Percentiles rank a stretch among this genome's conserved stretches.
Conservation (phyloP, 2,329 filamentous ascomycete genomes). For the Aureobasidium sp. region DNA sequence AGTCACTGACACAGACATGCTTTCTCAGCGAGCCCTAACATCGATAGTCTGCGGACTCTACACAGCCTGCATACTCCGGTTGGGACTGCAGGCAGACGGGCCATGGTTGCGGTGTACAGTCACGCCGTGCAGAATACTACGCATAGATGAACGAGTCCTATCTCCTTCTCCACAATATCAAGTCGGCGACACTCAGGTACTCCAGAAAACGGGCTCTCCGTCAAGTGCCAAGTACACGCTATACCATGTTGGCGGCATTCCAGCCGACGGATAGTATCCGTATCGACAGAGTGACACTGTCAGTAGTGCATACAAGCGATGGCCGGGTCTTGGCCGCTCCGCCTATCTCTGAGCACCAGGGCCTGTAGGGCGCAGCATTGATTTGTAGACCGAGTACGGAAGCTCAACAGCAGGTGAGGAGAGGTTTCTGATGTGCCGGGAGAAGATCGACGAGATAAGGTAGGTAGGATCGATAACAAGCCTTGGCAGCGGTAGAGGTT, state of each 20-base stretch:
- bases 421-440: not conserved
- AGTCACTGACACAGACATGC: not conserved
- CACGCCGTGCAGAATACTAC: not conserved
- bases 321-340: not conserved
- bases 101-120: conserved; percentile 9
- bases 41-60: not conserved
- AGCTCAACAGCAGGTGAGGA: not conserved
- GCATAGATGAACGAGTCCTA: not conserved
- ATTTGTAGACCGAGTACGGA: not conserved
- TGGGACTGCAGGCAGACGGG: not conserved
- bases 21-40: not conserved
- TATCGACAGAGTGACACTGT: not conserved
- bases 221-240: not conserved
- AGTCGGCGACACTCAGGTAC: not conserved
- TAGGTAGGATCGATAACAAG: not conserved
- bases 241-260: not conserved
- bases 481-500: conserved; percentile 3
- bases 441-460: conserved; percentile 5
- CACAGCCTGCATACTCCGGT: not conserved
- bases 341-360: not conserved
- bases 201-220: not conserved
- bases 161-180: not conserved
- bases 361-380: not conserved
- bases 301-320: not conserved
- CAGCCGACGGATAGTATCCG: not conserved